Conservation (phyloP, 2,329 filamentous ascomycete genomes). For the Hirsutella minnesotensis region DNA sequence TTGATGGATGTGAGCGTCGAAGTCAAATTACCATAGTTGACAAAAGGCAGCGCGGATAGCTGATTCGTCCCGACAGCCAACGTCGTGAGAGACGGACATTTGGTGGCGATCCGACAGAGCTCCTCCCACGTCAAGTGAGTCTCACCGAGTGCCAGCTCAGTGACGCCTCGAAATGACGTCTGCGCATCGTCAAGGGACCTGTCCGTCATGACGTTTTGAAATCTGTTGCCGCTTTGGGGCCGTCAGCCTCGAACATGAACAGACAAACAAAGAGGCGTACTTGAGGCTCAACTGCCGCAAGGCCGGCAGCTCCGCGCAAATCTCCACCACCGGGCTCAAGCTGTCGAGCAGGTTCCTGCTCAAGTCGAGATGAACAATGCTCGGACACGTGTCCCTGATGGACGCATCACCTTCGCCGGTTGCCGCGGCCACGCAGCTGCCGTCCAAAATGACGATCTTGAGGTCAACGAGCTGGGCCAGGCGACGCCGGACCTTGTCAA, state of each 20-base stretch:
- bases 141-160: conserved; percentile 54
- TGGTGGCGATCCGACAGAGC: conserved; percentile 39
- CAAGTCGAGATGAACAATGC: conserved; percentile 69
- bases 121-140: conserved; percentile 56
- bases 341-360: conserved; percentile 70
- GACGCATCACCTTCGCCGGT: conserved; percentile 18
- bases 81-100: conserved; percentile 39
- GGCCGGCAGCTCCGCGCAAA: conserved; percentile 58
- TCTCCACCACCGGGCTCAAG: conserved; percentile 53
- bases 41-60: conserved; percentile 36
- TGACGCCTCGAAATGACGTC: conserved; percentile 36
- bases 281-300: conserved; percentile 59
- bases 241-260: not conserved
- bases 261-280: conserved; percentile 31
- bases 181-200: conserved; percentile 17
- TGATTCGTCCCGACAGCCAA: conserved; percentile 47
- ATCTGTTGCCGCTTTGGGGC: conserved; percentile 57
- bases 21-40: conserved; percentile 27
- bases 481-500: conserved; percentile 78
- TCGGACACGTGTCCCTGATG: conserved; percentile 44
- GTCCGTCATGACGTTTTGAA: conserved; percentile 32
- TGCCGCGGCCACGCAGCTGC: conserved; percentile 45
- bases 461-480: conserved; percentile 70
- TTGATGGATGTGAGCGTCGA: conserved; percentile 49
- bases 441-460: conserved; percentile 72